Evolutionary conservation across 768 basidiomycete genomes (phyloP).

Genomic region (Melanogaster broomeanus): DNA sequence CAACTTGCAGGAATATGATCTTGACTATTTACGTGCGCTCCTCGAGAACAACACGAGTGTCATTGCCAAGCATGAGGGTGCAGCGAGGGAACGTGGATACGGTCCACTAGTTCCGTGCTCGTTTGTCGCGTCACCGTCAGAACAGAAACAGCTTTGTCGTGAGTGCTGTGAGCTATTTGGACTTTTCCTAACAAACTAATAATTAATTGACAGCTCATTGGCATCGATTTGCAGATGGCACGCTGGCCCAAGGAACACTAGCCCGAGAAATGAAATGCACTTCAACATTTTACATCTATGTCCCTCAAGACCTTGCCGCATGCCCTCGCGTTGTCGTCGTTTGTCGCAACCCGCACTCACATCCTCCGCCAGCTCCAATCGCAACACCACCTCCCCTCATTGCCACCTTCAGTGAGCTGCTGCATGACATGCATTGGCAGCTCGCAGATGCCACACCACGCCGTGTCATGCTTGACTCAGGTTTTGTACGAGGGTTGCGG

Average conservation of each 20-base stretch:
- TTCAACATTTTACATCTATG: constrained; percentile 1
- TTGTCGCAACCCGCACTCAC: constrained; percentile 11
- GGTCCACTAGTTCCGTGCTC: constrained; percentile 20
- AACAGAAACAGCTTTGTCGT: constrained; percentile 21
- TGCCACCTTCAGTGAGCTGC: constrained; percentile 10
- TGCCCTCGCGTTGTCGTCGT: constrained; percentile 11
- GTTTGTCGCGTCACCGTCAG: constrained; percentile 14
- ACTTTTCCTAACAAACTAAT: neutral
- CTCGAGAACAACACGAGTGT: constrained; percentile 3
- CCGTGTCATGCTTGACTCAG: constrained; percentile 22
- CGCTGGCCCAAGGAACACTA: constrained; percentile 13
- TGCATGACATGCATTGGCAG: constrained; percentile 23
- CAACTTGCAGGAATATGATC: neutral
- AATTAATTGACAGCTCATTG: constrained; percentile 12
- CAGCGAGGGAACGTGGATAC: constrained; percentile 10
- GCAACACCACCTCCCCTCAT: constrained; percentile 8
- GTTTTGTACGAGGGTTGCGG: constrained; percentile 18
- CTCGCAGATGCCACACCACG: constrained; percentile 31
- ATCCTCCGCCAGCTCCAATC: constrained; percentile 1
- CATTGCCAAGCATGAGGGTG: constrained; percentile 1
- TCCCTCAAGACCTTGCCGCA: constrained; percentile 3
- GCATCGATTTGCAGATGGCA: constrained; percentile 16
- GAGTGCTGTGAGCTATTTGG: neutral
- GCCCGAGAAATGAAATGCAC: neutral
- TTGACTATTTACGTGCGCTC: constrained; percentile 19